Conservation (phyloP, 306 rosid species). For the Corylus heterophylla region DNA sequence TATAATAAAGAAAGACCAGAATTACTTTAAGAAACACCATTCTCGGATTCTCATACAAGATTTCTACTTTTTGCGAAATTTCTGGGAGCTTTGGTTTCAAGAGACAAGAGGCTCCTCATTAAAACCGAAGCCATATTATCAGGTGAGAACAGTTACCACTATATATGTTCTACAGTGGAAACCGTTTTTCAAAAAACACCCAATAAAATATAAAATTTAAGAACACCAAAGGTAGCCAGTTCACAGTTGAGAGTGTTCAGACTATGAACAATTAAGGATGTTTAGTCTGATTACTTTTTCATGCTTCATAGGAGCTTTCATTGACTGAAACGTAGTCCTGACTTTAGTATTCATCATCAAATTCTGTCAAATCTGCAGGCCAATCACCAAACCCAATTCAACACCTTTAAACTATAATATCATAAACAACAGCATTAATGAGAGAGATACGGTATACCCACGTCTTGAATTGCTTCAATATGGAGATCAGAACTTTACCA, state of each 20-base stretch:
- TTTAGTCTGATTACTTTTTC: conserved; percentile 50
- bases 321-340: conserved; percentile 42
- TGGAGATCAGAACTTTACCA: conserved; percentile 43
- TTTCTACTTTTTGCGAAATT: conserved; percentile 12
- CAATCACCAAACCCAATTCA: conserved; percentile 26
- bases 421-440: conserved; percentile 1
- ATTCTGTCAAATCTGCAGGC: conserved; percentile 40
- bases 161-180: conserved; percentile 41
- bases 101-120: conserved; percentile 12
- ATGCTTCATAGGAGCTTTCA: conserved; percentile 49
- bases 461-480: neutral
- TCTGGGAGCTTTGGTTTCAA: conserved; percentile 31
- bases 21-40: conserved; percentile 8
- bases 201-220: neutral
- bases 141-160: conserved; percentile 31
- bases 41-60: conserved; percentile 14
- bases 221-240: conserved; percentile 2
- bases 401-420: conserved; percentile 1
- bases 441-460: neutral
- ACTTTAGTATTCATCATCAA: conserved; percentile 54
- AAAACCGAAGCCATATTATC: conserved; percentile 36
- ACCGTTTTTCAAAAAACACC: conserved; percentile 49
- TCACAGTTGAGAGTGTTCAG: neutral
- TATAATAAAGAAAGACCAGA: neutral
- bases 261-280: conserved; percentile 17